Conservation (phyloP, 106 monocot species). For the Alisma plantagoaquatica region DNA sequence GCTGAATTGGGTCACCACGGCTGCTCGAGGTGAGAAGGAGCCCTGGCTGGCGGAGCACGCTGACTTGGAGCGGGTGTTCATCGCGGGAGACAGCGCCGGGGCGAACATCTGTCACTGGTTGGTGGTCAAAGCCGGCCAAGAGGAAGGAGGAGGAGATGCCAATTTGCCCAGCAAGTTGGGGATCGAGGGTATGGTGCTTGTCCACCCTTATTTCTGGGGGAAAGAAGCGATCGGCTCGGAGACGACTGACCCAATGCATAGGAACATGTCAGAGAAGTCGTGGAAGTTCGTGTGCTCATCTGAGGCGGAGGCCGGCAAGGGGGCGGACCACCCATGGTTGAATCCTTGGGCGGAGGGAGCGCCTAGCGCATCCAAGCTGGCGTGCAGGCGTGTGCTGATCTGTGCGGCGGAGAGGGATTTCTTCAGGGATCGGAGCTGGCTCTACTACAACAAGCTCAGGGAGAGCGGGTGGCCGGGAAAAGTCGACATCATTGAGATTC, state of each 20-base stretch:
- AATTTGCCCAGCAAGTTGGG: not conserved
- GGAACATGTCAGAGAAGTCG: constrained; percentile 11
- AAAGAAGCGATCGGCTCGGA: constrained; percentile 23
- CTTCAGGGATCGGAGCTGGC: constrained; percentile 7
- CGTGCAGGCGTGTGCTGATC: constrained; percentile 20
- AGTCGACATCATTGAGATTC: constrained; percentile 10
- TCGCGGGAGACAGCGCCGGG: constrained; percentile 33
- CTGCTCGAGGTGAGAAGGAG: not conserved
- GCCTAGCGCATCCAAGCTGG: not conserved
- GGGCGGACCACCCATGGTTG: constrained; percentile 23
- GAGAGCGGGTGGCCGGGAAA: constrained; percentile 9
- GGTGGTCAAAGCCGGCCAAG: no score
- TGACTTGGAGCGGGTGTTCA: constrained; percentile 22
- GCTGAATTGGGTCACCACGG: constrained; percentile 35
- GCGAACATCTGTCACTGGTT: not conserved
- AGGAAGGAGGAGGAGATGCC: constrained; percentile 19
- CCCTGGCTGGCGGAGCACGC: constrained; percentile 22
- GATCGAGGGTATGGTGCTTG: constrained; percentile 25
- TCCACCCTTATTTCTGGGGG: constrained; percentile 56
- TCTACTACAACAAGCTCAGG: constrained; percentile 13
- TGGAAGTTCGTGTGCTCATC: constrained; percentile 21
- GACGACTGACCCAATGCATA: constrained; percentile 8
- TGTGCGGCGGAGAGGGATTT: constrained; percentile 16
- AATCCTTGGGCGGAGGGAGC: constrained; percentile 23
- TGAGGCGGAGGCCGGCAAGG: not conserved